Conservation (phyloP, 768 basidiomycete genomes). For the Boletus subparvulus region DNA sequence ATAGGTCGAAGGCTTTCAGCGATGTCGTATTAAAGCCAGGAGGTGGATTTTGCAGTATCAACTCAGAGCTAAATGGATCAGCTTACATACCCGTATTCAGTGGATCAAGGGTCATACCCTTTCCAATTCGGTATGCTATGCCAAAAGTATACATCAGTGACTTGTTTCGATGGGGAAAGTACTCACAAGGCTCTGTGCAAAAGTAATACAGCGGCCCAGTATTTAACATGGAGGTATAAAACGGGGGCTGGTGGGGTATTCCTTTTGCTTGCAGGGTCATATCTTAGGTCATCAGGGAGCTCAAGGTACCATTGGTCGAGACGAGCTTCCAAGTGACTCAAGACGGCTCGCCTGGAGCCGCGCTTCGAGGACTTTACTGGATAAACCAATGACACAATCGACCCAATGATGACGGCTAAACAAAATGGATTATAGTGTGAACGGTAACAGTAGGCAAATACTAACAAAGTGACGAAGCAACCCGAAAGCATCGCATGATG, state of each 20-base stretch:
- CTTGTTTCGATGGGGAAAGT: neutral
- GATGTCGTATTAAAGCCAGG: constrained; percentile 43
- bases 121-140: constrained; percentile 72
- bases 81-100: neutral
- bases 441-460: constrained; percentile 11
- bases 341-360: constrained; percentile 46
- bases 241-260: constrained; percentile 61
- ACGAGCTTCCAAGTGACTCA: constrained; percentile 59
- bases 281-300: constrained; percentile 62
- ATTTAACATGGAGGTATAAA: constrained; percentile 67
- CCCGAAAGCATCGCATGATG: constrained; percentile 56
- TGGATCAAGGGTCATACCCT: constrained; percentile 40
- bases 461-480: constrained; percentile 59
- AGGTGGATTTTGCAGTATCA: constrained; percentile 43
- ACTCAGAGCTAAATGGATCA: constrained; percentile 39
- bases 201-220: constrained; percentile 73
- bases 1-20: constrained; percentile 70
- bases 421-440: neutral
- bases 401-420: constrained; percentile 64
- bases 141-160: constrained; percentile 10
- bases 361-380: constrained; percentile 56
- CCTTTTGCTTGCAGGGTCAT: constrained; percentile 55
- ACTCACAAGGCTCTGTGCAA: constrained; percentile 80
- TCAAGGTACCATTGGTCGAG: constrained; percentile 75
- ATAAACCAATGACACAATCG: constrained; percentile 67